Percentiles rank a stretch among this genome's conserved stretches.
phyloP scores from a whole-genome alignment of 2,329 filamentous ascomycete genomes.

The Xylaria sp. region DNA sequence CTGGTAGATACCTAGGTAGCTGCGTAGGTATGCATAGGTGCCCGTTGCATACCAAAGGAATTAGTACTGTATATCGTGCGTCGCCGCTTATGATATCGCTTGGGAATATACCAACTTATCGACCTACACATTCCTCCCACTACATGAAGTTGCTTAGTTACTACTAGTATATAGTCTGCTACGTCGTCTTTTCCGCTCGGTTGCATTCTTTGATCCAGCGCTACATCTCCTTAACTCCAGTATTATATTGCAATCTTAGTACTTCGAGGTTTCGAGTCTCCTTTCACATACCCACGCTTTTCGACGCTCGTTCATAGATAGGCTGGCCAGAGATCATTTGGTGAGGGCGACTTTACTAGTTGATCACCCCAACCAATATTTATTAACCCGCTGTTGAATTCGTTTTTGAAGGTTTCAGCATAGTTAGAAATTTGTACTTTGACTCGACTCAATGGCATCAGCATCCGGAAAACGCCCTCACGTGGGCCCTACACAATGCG shows the following conservation, averaged over 20 bases:
- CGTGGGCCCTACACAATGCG: slow-evolving; percentile 66
- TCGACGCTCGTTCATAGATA: slow-evolving; percentile 11
- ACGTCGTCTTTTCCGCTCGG: slow-evolving; percentile 7
- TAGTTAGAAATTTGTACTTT: not conserved
- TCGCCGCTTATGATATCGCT: slow-evolving; percentile 16
- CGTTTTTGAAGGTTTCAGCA: slow-evolving; percentile 1
- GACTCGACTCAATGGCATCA: slow-evolving; percentile 52
- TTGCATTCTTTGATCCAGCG: slow-evolving; percentile 18
- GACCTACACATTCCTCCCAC: not conserved
- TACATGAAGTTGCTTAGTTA: not conserved
- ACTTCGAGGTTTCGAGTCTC: not conserved
- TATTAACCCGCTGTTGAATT: slow-evolving; percentile 11
- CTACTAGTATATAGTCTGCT: slow-evolving; percentile 6
- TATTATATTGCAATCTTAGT: not conserved
- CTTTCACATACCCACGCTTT: slow-evolving; percentile 8
- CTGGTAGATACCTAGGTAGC: not conserved
- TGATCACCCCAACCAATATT: slow-evolving; percentile 22
- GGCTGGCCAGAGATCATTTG: slow-evolving; percentile 21
- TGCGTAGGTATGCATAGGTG: not conserved
- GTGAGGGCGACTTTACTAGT: slow-evolving; percentile 4
- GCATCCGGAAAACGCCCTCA: slow-evolving; percentile 47
- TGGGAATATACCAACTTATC: not conserved
- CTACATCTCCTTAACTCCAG: not conserved
- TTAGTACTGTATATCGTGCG: not conserved
- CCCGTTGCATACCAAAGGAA: not conserved